Evolutionary conservation across 106 monocot species (phyloP).

Genomic region (Dendrobium huoshanense): DNA sequence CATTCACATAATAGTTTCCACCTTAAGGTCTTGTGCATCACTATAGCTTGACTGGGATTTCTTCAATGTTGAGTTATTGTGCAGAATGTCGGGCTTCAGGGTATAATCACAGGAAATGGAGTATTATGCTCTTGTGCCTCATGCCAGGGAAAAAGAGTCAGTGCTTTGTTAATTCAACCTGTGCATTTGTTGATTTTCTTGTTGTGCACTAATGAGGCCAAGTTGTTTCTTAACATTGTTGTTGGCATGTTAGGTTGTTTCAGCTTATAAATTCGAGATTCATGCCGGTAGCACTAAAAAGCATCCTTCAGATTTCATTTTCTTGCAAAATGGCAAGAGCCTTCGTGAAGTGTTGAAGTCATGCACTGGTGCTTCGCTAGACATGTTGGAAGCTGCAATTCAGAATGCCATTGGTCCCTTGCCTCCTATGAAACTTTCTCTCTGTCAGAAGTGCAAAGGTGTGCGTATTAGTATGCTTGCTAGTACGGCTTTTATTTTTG

Average conservation of each 20-base stretch:
- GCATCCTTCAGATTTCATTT: slow-evolving; percentile 81
- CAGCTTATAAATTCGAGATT: slow-evolving; percentile 70
- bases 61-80: slow-evolving; percentile 1
- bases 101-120: slow-evolving; percentile 53
- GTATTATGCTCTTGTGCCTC: slow-evolving; percentile 77
- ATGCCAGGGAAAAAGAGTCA: slow-evolving; percentile 67
- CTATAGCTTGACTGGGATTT: background rate
- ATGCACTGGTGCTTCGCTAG: slow-evolving; percentile 53
- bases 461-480: background rate
- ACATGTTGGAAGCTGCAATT: slow-evolving; percentile 63
- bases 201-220: background rate
- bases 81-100: slow-evolving; percentile 48
- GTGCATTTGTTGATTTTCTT: background rate
- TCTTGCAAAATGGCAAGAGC: slow-evolving; percentile 75
- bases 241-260: slow-evolving; percentile 47
- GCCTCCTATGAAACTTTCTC: slow-evolving; percentile 17
- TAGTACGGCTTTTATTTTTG: background rate
- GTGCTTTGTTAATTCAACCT: slow-evolving; percentile 8
- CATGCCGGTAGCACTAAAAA: slow-evolving; percentile 94
- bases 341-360: slow-evolving; percentile 65
- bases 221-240: slow-evolving; percentile 7
- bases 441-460: slow-evolving; percentile 52
- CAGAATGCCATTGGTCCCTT: slow-evolving; percentile 45
- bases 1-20: background rate
- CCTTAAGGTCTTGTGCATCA: background rate